phyloP scores from a whole-genome alignment of 768 basidiomycete genomes.

The Hydnomerulius pinastri region DNA sequence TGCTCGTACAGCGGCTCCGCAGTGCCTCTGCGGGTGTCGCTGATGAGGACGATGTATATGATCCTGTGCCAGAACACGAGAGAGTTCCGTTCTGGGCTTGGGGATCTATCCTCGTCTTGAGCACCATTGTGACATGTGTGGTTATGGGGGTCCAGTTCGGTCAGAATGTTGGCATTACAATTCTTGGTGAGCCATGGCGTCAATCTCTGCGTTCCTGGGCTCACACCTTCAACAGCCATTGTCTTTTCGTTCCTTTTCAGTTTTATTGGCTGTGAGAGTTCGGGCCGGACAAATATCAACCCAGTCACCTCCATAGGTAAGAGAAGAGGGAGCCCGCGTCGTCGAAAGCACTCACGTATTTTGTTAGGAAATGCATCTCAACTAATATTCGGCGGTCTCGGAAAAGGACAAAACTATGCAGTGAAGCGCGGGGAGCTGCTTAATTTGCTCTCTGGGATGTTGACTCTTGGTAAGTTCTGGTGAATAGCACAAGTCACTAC shows the following conservation, averaged over 20 bases:
- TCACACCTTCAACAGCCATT: constrained; percentile 34
- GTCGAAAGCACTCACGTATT: not conserved
- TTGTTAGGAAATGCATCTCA: constrained; percentile 49
- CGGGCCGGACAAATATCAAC: constrained; percentile 62
- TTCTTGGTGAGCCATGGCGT: constrained; percentile 15
- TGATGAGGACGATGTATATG: constrained; percentile 47
- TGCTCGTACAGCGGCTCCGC: constrained; percentile 8
- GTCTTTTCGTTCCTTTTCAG: constrained; percentile 65
- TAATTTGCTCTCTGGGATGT: constrained; percentile 27
- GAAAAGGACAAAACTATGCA: constrained; percentile 43
- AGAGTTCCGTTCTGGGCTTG: constrained; percentile 59
- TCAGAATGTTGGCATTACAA: constrained; percentile 46
- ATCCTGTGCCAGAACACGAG: constrained; percentile 54
- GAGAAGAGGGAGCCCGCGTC: not conserved
- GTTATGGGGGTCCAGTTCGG: constrained; percentile 56
- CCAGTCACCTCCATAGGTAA: constrained; percentile 58
- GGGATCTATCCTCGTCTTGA: constrained; percentile 48
- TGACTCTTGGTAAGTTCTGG: constrained; percentile 16
- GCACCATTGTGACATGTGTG: constrained; percentile 50
- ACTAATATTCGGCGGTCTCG: constrained; percentile 64
- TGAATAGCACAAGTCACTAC: not conserved
- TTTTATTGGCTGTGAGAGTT: constrained; percentile 64
- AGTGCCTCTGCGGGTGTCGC: constrained; percentile 1
- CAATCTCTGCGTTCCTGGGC: not conserved
- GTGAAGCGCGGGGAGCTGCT: constrained; percentile 16